Evolutionary conservation across 768 basidiomycete genomes (phyloP).

Genomic region (Suillus weaverae): DNA sequence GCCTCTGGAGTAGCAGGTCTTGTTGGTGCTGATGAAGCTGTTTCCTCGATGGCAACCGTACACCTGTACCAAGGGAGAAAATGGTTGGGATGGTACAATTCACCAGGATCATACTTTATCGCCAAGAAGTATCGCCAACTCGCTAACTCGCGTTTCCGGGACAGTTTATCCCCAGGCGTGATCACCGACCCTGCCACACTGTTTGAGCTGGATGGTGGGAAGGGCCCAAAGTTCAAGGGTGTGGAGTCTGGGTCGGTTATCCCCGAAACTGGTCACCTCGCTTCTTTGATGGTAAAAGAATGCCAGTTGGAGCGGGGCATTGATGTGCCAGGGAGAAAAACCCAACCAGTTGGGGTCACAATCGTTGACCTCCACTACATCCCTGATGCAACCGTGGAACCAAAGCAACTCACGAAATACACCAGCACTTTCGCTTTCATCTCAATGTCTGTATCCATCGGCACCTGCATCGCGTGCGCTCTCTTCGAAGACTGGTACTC

Average conservation of each 20-base stretch:
- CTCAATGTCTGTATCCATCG: constrained; percentile 31
- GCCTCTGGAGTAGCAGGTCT: constrained; percentile 37
- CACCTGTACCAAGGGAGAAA: constrained; percentile 34
- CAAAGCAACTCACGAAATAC: constrained; percentile 19
- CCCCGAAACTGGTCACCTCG: constrained; percentile 33
- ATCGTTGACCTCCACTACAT: constrained; percentile 26
- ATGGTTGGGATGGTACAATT: constrained; percentile 41
- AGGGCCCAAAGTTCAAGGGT: constrained; percentile 34
- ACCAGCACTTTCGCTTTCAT: constrained; percentile 29
- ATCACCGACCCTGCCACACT: constrained; percentile 32
- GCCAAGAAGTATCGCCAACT: constrained; percentile 35
- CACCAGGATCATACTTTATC: constrained; percentile 37
- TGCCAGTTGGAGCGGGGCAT: constrained; percentile 15
- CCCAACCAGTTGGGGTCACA: constrained; percentile 26
- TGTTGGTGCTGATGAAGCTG: constrained; percentile 39
- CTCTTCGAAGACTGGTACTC: constrained; percentile 34
- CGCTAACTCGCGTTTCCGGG: constrained; percentile 34
- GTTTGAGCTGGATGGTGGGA: constrained; percentile 31
- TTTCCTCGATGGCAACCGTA: constrained; percentile 39
- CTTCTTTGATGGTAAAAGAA: constrained; percentile 28
- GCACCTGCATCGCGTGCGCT: constrained; percentile 28
- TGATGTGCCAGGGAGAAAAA: constrained; percentile 25
- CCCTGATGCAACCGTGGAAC: constrained; percentile 19
- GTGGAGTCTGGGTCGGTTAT: constrained; percentile 34
- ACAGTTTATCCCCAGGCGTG: constrained; percentile 35